These are phyloP conservation scores for Xerocomus spinulosus DNA, from an alignment of 768 basidiomycete species.

Conservation along the genomic window DNA sequence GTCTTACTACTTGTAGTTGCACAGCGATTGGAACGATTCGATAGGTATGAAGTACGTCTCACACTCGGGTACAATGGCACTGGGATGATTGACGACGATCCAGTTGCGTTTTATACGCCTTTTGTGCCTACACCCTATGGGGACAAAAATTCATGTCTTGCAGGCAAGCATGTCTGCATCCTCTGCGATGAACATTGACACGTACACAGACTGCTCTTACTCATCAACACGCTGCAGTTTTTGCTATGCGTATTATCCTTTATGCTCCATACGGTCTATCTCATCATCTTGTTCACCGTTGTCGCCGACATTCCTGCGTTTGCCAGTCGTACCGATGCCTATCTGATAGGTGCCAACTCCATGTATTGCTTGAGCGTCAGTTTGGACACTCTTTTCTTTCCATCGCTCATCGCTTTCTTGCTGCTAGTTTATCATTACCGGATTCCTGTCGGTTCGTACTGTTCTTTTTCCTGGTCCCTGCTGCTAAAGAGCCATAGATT, in stretches of 20 bases:
- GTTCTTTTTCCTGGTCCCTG: not conserved
- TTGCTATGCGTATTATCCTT: conserved; percentile 10
- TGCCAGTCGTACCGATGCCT: not conserved
- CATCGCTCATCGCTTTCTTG: not conserved
- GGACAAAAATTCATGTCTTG: conserved; percentile 5
- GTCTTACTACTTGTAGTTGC: not conserved
- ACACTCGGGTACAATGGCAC: not conserved
- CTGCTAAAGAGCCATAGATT: conserved; percentile 5
- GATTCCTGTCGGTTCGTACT: conserved; percentile 17
- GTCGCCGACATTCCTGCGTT: not conserved
- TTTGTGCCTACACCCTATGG: conserved; percentile 14
- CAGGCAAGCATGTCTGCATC: conserved; percentile 1
- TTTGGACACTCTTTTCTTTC: not conserved
- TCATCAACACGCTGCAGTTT: conserved; percentile 15
- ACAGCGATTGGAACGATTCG: not conserved
- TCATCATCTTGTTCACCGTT: conserved; percentile 4
- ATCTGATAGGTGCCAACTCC: not conserved
- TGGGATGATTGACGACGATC: not conserved
- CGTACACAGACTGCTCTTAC: conserved; percentile 6
- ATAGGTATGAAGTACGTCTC: conserved; percentile 16
- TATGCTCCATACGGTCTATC: conserved; percentile 1
- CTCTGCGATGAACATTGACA: not conserved
- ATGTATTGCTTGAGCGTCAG: conserved; percentile 14
- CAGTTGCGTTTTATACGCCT: conserved; percentile 14
- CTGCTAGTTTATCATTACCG: conserved; percentile 12